Evolutionary conservation across 345 rosid genomes (phyloP).

Genomic region (Arabidopsis arenosa): DNA sequence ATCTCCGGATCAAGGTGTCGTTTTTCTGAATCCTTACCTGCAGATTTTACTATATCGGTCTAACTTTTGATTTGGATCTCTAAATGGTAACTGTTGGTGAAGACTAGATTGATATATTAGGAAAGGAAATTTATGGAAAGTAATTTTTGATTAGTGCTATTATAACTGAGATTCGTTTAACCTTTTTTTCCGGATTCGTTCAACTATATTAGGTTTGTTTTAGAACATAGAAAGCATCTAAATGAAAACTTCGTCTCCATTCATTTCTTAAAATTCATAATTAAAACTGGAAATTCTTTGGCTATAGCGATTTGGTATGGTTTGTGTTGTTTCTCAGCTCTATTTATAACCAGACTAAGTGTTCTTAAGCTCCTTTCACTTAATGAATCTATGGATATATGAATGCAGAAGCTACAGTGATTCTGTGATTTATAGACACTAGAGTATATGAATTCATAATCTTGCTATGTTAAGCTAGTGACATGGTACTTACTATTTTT

Average conservation of each 20-base stretch:
- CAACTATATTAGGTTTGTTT: constrained; percentile 2
- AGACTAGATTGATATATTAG: constrained; percentile 14
- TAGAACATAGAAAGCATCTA: neutral
- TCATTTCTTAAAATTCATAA: neutral
- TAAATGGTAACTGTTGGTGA: constrained; percentile 29
- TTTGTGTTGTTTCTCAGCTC: neutral
- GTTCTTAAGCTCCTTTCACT: neutral
- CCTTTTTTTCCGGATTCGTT: neutral
- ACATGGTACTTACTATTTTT: neutral
- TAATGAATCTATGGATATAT: neutral
- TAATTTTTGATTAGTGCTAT: neutral
- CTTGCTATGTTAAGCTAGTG: neutral
- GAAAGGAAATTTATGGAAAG: constrained; percentile 27
- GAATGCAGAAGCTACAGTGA: constrained; percentile 5
- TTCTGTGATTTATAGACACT: neutral
- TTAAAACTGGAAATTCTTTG: neutral
- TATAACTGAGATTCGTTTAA: neutral
- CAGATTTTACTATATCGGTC: neutral
- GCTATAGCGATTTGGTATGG: constrained; percentile 4
- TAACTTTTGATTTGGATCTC: constrained; percentile 33
- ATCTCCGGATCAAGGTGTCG: constrained; percentile 57
- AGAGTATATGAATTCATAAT: neutral
- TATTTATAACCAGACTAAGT: neutral
- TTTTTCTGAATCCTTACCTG: neutral
- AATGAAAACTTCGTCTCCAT: neutral